Percentiles rank a stretch among this genome's conserved stretches.
Conservation (phyloP, 2,329 filamentous ascomycete genomes). For the Fusarium begoniae region DNA sequence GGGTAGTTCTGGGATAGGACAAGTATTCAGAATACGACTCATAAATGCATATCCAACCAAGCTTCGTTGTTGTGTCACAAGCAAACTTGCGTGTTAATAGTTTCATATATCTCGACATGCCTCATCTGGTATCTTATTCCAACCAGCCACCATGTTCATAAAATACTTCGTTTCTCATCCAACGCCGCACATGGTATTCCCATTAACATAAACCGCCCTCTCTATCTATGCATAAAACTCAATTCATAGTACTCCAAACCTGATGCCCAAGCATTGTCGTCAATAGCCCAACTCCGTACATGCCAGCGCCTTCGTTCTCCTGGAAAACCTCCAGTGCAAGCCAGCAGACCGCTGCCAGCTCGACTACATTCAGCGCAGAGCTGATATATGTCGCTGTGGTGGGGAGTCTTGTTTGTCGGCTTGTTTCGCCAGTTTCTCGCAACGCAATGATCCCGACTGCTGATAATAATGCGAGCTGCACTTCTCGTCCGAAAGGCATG, state of each 20-base stretch:
- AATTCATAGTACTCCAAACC: constrained; percentile 37
- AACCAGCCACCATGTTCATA: constrained; percentile 1
- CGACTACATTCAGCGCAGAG: constrained; percentile 44
- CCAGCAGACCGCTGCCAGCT: constrained; percentile 48
- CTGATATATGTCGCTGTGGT: constrained; percentile 34
- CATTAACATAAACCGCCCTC: background rate
- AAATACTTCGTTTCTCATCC: constrained; percentile 8
- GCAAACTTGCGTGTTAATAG: background rate
- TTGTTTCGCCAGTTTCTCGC: constrained; percentile 43
- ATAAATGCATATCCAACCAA: background rate
- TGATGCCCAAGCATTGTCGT: constrained; percentile 47
- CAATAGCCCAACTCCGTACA: constrained; percentile 44
- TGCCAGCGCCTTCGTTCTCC: constrained; percentile 31
- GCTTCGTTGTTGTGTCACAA: no score
- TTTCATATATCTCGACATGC: background rate
- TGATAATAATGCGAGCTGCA: constrained; percentile 41
- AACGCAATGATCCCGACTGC: constrained; percentile 45
- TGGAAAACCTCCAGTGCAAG: constrained; percentile 46
- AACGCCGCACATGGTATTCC: constrained; percentile 21
- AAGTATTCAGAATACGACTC: background rate
- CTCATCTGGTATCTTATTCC: background rate
- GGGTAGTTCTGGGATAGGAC: no score
- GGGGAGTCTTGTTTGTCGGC: constrained; percentile 22
- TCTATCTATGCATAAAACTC: constrained; percentile 10
- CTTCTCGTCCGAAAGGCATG: constrained; percentile 41